phyloP scores from a whole-genome alignment of 140 eudicot genomes.

The Stevia rebaudiana region DNA sequence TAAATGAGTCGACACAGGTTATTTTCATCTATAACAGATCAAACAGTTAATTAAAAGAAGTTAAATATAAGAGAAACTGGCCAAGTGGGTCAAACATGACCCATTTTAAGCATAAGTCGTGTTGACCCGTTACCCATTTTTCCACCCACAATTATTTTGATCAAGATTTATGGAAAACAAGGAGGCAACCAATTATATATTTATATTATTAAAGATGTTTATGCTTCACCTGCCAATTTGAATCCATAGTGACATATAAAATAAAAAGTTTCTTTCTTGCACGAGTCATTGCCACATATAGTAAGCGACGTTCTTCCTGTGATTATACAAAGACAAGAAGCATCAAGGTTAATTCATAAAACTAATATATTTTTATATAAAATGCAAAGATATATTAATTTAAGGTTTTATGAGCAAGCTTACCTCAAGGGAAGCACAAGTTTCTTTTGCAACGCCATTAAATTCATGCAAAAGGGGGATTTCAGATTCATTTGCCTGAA shows the following conservation, averaged over 20 bases:
- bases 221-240: slow-evolving; percentile 82
- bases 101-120: background rate
- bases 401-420: slow-evolving; percentile 15
- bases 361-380: slow-evolving; percentile 1
- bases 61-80: background rate
- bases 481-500: slow-evolving; percentile 86
- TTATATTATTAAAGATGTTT: background rate
- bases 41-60: background rate
- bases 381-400: background rate
- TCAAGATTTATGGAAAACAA: background rate
- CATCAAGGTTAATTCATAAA: background rate
- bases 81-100: background rate
- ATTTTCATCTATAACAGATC: background rate
- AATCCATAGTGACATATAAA: slow-evolving; percentile 68
- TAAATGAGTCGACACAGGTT: background rate
- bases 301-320: slow-evolving; percentile 87
- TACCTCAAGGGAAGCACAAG: slow-evolving; percentile 64
- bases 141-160: background rate
- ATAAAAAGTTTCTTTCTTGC: slow-evolving; percentile 84
- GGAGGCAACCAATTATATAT: background rate
- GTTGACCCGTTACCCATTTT: background rate
- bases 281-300: slow-evolving; percentile 93
- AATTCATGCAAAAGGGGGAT: slow-evolving; percentile 89
- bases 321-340: slow-evolving; percentile 11
- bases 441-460: slow-evolving; percentile 61